phyloP scores from a whole-genome alignment of 2,329 filamentous ascomycete species.

The Trichoderma citrinoviride region DNA sequence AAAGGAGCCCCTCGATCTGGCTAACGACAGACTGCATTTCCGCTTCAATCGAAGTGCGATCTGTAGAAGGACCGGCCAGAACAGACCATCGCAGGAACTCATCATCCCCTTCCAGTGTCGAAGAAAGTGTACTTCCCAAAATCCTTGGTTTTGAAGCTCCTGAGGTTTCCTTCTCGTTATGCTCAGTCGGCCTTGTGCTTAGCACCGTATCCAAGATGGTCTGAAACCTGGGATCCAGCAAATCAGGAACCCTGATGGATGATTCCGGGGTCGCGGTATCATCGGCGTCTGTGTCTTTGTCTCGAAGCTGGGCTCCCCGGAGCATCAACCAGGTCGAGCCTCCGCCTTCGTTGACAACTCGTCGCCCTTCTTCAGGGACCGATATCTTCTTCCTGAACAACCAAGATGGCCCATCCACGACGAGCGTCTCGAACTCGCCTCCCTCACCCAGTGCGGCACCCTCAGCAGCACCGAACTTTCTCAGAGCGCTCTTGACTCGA shows the following conservation, averaged over 20 bases:
- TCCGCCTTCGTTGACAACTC: constrained; percentile 64
- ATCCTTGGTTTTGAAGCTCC: neutral
- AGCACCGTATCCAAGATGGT: constrained; percentile 35
- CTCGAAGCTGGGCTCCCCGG: constrained; percentile 51
- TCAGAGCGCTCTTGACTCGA: constrained; percentile 53
- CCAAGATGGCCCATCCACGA: constrained; percentile 70
- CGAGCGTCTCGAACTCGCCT: constrained; percentile 93
- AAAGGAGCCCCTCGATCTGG: constrained; percentile 44
- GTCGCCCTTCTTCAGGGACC: constrained; percentile 53
- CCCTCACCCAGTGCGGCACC: constrained; percentile 86
- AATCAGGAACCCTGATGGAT: constrained; percentile 54
- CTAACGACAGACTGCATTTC: constrained; percentile 50
- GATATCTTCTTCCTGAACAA: constrained; percentile 72
- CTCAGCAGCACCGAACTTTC: constrained; percentile 63
- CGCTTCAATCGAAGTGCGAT: constrained; percentile 39
- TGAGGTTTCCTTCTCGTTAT: neutral
- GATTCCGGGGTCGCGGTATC: constrained; percentile 19
- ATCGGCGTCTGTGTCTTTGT: constrained; percentile 34
- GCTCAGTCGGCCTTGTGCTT: neutral
- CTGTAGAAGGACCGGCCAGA: constrained; percentile 29
- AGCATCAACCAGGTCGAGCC: constrained; percentile 74
- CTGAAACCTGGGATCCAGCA: constrained; percentile 64
- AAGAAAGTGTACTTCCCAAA: neutral
- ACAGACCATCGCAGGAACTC: constrained; percentile 41
- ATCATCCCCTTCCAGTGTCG: constrained; percentile 18